Base-by-base conservation (phyloP, 208 protist genomes). In the Crithidia brevicula region DNA sequence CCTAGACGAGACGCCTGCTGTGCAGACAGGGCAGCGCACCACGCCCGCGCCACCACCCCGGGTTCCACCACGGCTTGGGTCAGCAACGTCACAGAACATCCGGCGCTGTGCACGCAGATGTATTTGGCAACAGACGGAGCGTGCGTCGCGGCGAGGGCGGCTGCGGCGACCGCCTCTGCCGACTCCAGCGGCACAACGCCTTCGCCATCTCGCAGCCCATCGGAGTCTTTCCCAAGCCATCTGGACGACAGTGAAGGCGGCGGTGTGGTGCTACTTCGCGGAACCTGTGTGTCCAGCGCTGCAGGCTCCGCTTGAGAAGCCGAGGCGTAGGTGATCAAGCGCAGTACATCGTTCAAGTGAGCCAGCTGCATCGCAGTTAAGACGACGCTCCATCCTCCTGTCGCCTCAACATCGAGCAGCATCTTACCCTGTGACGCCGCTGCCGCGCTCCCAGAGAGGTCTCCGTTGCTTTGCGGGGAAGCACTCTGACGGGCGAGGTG, bases 41-140 rank as follows among this genome's bases (percentile, higher is more conserved):
- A 71, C 50, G 72, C 72, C 57, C 23, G 43, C 51, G 59, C 66
- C 53, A 69, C 49, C 28, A 72, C 66, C 3, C 50, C 46, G 6
- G 46, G 20, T 9, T 34, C 43, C n/a, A 57, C 52, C 3, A 45
- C 67, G 10, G 67, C 7, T 36, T 58, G 43, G 7, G 73, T 74
- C 28, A 79, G 66, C 15, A 74, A 49, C 18, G 51, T 72, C 11
- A 71, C 27, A 6, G 73, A 74, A 34, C 56, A 67, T 22, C 64
- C 72, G 22, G 61, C 56, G 53, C 72, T 67, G 60, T 67, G 72
- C 63, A 77, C 54, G 40, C 31, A 51, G 7, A 70, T 36, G 50
- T 72, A 70, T 43, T 65, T 71, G 43, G 63, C 51, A 10, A 64
- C 72, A 11, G 63, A 1, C 10, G 15, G 72, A 49, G 40, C 57